Conservation (phyloP, 2,329 filamentous ascomycete genomes). For the Didymella exigua region DNA sequence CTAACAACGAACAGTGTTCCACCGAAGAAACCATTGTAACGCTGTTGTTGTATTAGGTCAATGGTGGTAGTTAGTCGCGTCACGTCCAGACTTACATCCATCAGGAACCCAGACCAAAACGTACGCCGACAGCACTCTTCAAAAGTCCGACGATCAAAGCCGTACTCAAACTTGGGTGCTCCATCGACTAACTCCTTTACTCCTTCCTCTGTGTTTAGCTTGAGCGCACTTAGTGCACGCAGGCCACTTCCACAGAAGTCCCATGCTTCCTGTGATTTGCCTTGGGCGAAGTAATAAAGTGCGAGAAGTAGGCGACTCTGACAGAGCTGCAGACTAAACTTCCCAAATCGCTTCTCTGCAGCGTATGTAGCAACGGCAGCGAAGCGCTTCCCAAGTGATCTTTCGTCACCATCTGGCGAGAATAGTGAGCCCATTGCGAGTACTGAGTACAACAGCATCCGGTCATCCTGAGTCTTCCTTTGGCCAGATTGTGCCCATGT, state of each 20-base stretch:
- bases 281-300: constrained; percentile 68
- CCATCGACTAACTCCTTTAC: constrained; percentile 52
- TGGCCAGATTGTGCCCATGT: constrained; percentile 58
- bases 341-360: constrained; percentile 57
- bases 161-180: constrained; percentile 59
- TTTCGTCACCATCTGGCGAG: constrained; percentile 54
- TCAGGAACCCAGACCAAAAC: constrained; percentile 73
- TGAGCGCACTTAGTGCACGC: constrained; percentile 63
- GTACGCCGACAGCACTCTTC: constrained; percentile 72
- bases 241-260: constrained; percentile 69
- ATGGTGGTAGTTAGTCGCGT: constrained; percentile 38
- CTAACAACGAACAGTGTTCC: constrained; percentile 62
- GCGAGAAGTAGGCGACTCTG: constrained; percentile 71
- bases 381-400: constrained; percentile 55
- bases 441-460: constrained; percentile 66
- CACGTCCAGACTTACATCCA: constrained; percentile 61
- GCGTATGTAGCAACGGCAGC: constrained; percentile 64
- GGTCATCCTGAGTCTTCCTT: constrained; percentile 60
- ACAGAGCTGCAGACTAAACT: constrained; percentile 66
- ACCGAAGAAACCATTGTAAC: constrained; percentile 64
- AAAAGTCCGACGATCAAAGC: constrained; percentile 62
- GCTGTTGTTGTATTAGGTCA: constrained; percentile 48
- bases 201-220: constrained; percentile 67
- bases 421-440: constrained; percentile 64
- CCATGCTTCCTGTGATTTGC: constrained; percentile 64